Evolutionary conservation across 257 asterid species (phyloP).

Genomic region (Solanum stenotomum): DNA sequence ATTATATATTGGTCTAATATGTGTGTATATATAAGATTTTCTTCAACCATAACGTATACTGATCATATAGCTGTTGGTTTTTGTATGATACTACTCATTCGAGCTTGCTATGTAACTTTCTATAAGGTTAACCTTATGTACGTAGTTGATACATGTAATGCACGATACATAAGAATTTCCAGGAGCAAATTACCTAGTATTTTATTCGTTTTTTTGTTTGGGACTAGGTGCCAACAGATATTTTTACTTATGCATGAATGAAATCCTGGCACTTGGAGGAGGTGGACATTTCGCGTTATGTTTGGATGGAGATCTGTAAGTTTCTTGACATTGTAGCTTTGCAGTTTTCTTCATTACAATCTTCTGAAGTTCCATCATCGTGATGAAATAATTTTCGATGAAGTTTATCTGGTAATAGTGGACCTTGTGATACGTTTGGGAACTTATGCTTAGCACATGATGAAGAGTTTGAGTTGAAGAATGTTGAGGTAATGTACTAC

Average conservation of each 20-base stretch:
- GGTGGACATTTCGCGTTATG: slow-evolving; percentile 77
- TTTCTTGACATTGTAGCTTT: not conserved
- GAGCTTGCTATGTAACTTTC: not conserved
- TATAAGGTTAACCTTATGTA: not conserved
- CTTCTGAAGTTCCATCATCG: not conserved
- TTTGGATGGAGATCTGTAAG: slow-evolving; percentile 92
- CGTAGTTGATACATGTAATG: not conserved
- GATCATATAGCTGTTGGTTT: not conserved
- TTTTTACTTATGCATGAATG: slow-evolving; percentile 77
- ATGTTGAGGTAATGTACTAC: slow-evolving; percentile 62
- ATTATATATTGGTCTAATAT: not conserved
- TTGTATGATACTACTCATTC: not conserved
- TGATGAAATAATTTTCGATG: not conserved
- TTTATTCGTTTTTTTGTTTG: not conserved
- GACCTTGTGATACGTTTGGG: slow-evolving; percentile 91
- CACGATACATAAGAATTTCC: not conserved
- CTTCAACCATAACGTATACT: not conserved
- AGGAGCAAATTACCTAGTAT: not conserved
- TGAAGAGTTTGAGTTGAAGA: slow-evolving; percentile 68
- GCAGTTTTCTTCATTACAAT: not conserved
- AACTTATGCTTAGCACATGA: slow-evolving; percentile 79
- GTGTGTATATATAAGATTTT: not conserved
- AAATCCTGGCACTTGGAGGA: slow-evolving; percentile 90
- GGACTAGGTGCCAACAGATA: slow-evolving; percentile 77
- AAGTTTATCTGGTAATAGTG: slow-evolving; percentile 85